Evolutionary conservation across 805 yeast species (phyloP).

Genomic region (Pichia membranifaciens): DNA sequence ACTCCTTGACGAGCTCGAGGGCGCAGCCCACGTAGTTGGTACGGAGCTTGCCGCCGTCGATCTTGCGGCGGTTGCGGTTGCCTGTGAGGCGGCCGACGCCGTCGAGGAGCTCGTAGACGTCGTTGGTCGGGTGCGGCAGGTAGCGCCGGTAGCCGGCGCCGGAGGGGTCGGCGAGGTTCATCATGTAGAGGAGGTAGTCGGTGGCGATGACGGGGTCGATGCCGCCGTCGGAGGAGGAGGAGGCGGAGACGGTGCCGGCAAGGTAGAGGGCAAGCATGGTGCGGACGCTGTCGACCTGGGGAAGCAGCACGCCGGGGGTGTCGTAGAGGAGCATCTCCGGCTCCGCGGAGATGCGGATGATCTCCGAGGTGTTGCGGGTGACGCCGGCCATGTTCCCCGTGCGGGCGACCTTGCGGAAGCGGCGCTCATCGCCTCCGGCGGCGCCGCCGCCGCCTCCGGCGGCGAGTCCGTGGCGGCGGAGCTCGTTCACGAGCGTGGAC

Average conservation of each 20-base stretch:
- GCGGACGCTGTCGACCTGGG: slow-evolving; percentile 56
- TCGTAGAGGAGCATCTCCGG: slow-evolving; percentile 74
- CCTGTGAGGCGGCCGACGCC: slow-evolving; percentile 40
- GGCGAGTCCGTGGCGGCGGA: slow-evolving; percentile 39
- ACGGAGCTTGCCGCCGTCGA: slow-evolving; percentile 27
- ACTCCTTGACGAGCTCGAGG: slow-evolving; percentile 52
- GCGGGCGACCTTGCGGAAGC: slow-evolving; percentile 63
- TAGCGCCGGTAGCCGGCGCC: slow-evolving; percentile 43
- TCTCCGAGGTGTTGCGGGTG: slow-evolving; percentile 71
- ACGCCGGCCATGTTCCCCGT: slow-evolving; percentile 92
- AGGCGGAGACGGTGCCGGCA: slow-evolving; percentile 65
- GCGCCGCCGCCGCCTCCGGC: too few species aligned
- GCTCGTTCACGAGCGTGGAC: slow-evolving; percentile 73
- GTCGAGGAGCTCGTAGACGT: slow-evolving; percentile 50
- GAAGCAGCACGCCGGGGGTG: slow-evolving; percentile 90
- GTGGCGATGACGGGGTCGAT: slow-evolving; percentile 83
- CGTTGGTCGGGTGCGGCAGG: slow-evolving; percentile 64
- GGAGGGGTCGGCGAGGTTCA: slow-evolving; percentile 56
- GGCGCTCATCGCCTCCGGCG: too few species aligned
- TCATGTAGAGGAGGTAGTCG: slow-evolving; percentile 69
- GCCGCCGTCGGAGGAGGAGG: slow-evolving; percentile 2
- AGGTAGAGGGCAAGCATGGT: slow-evolving; percentile 71
- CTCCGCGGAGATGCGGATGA: slow-evolving; percentile 53
- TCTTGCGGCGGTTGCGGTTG: slow-evolving; percentile 15
- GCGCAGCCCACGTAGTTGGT: slow-evolving; percentile 60